phyloP scores from a whole-genome alignment of 2,329 filamentous ascomycete species.

The Blastomyces gilchristii region DNA sequence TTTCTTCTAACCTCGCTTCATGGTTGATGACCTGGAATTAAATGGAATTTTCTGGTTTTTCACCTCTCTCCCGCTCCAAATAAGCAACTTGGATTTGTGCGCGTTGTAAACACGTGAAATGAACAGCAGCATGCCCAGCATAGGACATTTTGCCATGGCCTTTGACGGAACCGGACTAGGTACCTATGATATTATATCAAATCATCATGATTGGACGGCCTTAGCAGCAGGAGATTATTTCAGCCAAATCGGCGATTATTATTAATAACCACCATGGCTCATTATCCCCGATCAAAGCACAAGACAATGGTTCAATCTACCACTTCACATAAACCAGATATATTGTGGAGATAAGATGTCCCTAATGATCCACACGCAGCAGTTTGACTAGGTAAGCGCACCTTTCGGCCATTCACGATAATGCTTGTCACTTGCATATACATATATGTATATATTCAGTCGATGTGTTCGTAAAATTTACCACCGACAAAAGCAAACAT shows the following conservation, averaged over 20 bases:
- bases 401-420: neutral
- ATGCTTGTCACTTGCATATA: neutral
- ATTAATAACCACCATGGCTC: no score
- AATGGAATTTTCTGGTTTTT: neutral
- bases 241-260: no score
- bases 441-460: no score
- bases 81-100: neutral
- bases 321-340: no score
- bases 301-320: no score
- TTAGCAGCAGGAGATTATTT: no score
- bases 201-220: no score
- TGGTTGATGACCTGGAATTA: slow-evolving; percentile 4
- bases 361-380: neutral
- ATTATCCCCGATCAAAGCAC: no score
- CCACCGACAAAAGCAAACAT: neutral
- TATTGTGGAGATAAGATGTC: no score
- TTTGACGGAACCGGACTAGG: no score
- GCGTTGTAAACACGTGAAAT: neutral
- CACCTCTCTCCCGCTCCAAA: neutral
- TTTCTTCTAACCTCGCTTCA: neutral
- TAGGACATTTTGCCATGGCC: neutral
- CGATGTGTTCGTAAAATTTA: neutral
- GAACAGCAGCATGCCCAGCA: neutral
- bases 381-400: neutral
- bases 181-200: neutral